Evolutionary conservation across 2,329 filamentous ascomycete genomes (phyloP), one percentile per base, ranked within the genome.

Genomic region (Cladosporium sp.): DNA sequence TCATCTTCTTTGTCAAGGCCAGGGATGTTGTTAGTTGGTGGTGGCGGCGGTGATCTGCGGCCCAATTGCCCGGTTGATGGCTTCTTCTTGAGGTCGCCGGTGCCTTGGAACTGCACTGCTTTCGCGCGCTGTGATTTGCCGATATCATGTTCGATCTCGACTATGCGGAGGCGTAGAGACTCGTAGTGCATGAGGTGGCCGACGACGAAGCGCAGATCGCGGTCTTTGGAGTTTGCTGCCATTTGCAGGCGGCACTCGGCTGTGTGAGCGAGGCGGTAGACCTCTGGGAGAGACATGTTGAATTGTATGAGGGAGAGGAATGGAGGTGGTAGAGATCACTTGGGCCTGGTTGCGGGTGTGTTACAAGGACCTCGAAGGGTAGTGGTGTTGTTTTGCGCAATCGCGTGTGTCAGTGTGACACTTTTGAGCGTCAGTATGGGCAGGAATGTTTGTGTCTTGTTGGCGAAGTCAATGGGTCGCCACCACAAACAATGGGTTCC

Each of bases 161-260:
- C 73, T n/a, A 77, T 75, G 26, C 73, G 73, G 1, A 77, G 67
- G 23, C 74, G 73, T 3, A 77, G 65, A 8, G 70, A 69, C 63
- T 77, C 74, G 63, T 76, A 75, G 67, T 74, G 71, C 70, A 76
- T 73, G 11, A 76, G 70, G 58, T 77, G 76, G 58, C 76, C 76
- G 56, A 77, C 73, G 23, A 77, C 70, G 58, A 74, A 76, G 39
- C 76, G 70, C n/a, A 75, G 67, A 63, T 76, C 72, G 53, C 76
- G 73, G 57, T 77, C 73, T 6, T 73, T 74, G 21, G 72, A 70
- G 63, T 66, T 70, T 30, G 73, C 74, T 65, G 72, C 74, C 28
- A 76, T 66, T 34, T 76, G 66, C 25, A 77, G 73, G 46, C 76
- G 71, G 65, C 74, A 77, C 67, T 76, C 71, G 32, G 76, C 76